Conservation (phyloP, 2,329 filamentous ascomycete species). For the Talaromyces sp. region DNA sequence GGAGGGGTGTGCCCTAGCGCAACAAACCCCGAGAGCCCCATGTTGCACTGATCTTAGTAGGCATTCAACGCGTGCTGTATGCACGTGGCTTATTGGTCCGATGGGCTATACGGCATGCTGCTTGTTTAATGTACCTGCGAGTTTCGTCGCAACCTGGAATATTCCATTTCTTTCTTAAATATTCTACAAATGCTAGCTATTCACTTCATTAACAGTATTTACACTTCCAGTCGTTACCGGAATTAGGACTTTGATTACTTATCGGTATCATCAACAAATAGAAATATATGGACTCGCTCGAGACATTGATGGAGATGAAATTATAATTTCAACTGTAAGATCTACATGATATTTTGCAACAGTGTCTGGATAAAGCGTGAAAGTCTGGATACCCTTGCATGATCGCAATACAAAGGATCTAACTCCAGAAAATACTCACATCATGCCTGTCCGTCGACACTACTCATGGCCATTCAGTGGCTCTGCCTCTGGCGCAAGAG, state of each 20-base stretch:
- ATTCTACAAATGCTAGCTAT: background rate
- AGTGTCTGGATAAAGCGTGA: background rate
- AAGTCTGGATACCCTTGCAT: background rate
- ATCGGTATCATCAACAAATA: background rate
- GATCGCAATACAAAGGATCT: background rate
- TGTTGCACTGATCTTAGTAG: background rate
- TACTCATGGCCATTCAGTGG: slow-evolving; percentile 38
- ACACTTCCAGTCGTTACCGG: background rate
- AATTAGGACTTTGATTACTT: background rate
- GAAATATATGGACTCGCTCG: background rate
- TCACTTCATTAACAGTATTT: background rate
- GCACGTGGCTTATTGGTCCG: slow-evolving; percentile 1
- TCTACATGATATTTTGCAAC: background rate
- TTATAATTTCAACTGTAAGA: background rate
- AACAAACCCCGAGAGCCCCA: background rate
- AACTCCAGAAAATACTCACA: background rate
- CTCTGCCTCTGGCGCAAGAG: slow-evolving; percentile 22
- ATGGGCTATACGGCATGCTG: background rate
- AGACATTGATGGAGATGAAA: background rate
- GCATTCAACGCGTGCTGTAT: background rate
- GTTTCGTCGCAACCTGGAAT: background rate
- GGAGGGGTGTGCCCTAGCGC: background rate
- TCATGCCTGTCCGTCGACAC: slow-evolving; percentile 27
- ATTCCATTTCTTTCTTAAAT: background rate
- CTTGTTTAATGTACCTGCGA: background rate